Evolutionary conservation across 1,284 basidiomycete genomes (phyloP).

Genomic region (Apiotrichum porosum): DNA sequence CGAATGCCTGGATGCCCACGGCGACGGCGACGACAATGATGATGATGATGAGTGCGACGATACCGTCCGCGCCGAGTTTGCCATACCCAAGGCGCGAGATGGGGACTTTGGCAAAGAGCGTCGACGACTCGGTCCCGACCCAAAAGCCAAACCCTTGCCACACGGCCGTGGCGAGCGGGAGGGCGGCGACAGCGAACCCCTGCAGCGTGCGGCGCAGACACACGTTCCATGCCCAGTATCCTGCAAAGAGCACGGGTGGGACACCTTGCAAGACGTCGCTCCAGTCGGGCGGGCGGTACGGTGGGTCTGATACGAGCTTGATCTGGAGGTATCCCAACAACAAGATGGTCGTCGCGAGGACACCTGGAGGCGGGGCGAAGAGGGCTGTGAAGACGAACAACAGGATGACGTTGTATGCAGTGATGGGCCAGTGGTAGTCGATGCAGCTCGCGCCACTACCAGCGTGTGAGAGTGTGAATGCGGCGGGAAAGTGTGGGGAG

Average conservation of each 20-base stretch:
- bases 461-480: conserved; percentile 20
- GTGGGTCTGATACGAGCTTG: conserved; percentile 29
- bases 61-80: conserved; percentile 24
- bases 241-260: conserved; percentile 26
- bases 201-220: conserved; percentile 28
- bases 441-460: conserved; percentile 16
- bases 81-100: conserved; percentile 38
- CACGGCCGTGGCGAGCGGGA: conserved; percentile 33
- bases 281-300: conserved; percentile 33
- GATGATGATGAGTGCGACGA: conserved; percentile 28
- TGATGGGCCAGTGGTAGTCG: conserved; percentile 38
- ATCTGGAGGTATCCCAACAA: conserved; percentile 39
- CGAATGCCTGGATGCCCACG: conserved; percentile 32
- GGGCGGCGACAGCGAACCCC: conserved; percentile 22
- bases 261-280: conserved; percentile 25
- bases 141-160: conserved; percentile 45
- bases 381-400: conserved; percentile 32
- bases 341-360: conserved; percentile 28
- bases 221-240: conserved; percentile 39
- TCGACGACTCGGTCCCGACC: conserved; percentile 41
- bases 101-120: conserved; percentile 39
- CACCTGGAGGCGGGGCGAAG: conserved; percentile 25
- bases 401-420: conserved; percentile 33
- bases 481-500: conserved; percentile 30
- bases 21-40: conserved; percentile 25